Evolutionary conservation across 441 rosid species (phyloP), one percentile per base, ranked within the genome.

Genomic region (Populus tomentosa): DNA sequence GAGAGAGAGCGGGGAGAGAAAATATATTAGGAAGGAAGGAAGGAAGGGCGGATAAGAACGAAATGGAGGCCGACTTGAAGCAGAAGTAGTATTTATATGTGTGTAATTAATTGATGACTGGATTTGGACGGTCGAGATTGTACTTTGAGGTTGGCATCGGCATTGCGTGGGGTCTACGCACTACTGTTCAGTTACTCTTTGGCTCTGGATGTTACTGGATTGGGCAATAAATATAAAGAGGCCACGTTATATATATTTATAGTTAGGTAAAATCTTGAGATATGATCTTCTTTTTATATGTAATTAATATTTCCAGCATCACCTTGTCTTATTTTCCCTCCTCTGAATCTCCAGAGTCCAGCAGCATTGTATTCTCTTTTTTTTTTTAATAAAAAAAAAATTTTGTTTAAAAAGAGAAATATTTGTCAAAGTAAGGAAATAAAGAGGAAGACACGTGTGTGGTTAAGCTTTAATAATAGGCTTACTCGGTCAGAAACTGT

Each of bases 41-140:
- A 73, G 79, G 73, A 71, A 79, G 79, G 71, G 75, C 62, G 80
- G 90, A 87, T 87, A 90, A 87, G 92, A 78, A 90, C 87, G 85
- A 77, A 36, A 74, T 82, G 84, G 85, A 80, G 85, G 85, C 82
- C 69, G 32, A 75, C 56, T 38, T 10, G 26, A 36, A 26, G 14
- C 6, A 33, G 14, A 61, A 24, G 61, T 28, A 32, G 32, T 26
- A 69, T 67, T 73, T 36, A 69, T 79, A 77, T 21, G 20, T 63
- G 69, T 21, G 71, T 32, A 79, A 42, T 7, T 63, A 24, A 16
- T 33, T 6, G 36, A 33, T 23, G 53, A 30, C 20, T 40, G 16
- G 9, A 68, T 69, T 33, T 80, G 66, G 67, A 87, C 85, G 88
- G 85, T 76, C 32, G 18, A 0, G 84, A 84, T 88, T 79, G n/a